phyloP scores from a whole-genome alignment of 1,284 basidiomycete genomes.

The Meira nashicola region DNA sequence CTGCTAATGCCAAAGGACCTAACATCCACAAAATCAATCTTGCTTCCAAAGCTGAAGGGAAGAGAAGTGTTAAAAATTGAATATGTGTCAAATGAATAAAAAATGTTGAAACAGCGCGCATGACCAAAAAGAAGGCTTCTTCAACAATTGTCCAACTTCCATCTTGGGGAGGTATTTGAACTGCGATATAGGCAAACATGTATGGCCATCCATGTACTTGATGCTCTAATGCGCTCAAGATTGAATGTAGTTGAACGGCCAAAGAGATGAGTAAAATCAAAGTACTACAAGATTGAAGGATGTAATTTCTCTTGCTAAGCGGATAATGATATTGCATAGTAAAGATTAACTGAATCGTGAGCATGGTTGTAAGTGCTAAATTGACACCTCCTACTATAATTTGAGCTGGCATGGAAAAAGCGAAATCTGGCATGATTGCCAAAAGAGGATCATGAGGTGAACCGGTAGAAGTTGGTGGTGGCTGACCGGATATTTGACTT shows the following conservation, averaged over 20 bases:
- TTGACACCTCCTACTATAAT: constrained; percentile 81
- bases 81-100: constrained; percentile 86
- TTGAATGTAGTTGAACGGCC: constrained; percentile 56
- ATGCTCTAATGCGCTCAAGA: constrained; percentile 62
- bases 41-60: constrained; percentile 85
- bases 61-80: constrained; percentile 92
- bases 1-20: constrained; percentile 78
- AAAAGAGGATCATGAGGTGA: constrained; percentile 21
- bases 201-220: constrained; percentile 82
- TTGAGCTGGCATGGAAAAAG: constrained; percentile 83
- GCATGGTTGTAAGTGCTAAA: constrained; percentile 77
- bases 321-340: constrained; percentile 95
- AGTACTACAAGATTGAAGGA: constrained; percentile 78
- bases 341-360: constrained; percentile 86
- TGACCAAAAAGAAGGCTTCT: constrained; percentile 74
- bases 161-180: constrained; percentile 68
- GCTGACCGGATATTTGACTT: constrained; percentile 31
- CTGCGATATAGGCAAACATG: constrained; percentile 84
- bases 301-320: constrained; percentile 83
- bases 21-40: constrained; percentile 81
- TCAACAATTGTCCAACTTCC: constrained; percentile 65
- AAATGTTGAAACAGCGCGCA: constrained; percentile 78
- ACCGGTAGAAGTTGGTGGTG: constrained; percentile 20
- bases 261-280: constrained; percentile 63
- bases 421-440: constrained; percentile 54